phyloP scores from a whole-genome alignment of 306 rosid species.

The Prunus armeniaca region DNA sequence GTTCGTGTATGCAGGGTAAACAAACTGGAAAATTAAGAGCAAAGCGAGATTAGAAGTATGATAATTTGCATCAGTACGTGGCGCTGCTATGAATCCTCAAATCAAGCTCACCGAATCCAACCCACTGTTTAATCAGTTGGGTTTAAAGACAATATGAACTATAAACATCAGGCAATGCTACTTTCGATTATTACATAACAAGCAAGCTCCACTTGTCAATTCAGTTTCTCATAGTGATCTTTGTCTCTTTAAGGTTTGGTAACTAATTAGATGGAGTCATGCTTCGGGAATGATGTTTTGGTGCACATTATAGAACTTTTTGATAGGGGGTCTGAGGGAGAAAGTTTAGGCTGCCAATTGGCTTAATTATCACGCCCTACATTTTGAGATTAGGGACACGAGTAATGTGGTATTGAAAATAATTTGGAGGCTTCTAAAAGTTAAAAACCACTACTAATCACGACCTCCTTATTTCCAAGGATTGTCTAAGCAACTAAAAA shows the following conservation, averaged over 20 bases:
- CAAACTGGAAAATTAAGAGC: constrained; percentile 49
- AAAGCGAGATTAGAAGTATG: not conserved
- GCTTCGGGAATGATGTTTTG: not conserved
- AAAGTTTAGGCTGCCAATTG: not conserved
- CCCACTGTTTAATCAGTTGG: not conserved
- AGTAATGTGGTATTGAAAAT: too few relatives aligned
- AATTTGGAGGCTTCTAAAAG: not conserved
- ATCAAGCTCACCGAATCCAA: not conserved
- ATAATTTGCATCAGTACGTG: not conserved
- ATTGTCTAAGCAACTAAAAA: not conserved
- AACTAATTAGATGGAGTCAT: not conserved
- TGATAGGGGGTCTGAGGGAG: not conserved
- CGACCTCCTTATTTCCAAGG: not conserved
- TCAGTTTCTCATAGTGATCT: too few relatives aligned
- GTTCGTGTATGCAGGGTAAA: constrained; percentile 60
- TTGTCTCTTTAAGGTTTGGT: not conserved
- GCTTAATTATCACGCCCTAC: not conserved
- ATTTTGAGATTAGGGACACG: not conserved
- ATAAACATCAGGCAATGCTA: not conserved
- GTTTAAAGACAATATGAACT: not conserved
- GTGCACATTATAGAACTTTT: not conserved
- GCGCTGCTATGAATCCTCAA: not conserved
- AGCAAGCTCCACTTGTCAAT: not conserved
- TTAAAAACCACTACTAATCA: not conserved
- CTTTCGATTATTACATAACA: too few relatives aligned